Percentiles rank a stretch among this genome's conserved stretches.
Evolutionary conservation across 169 alveolate genomes (phyloP).

Genomic region (Plasmodium gallinaceum): DNA sequence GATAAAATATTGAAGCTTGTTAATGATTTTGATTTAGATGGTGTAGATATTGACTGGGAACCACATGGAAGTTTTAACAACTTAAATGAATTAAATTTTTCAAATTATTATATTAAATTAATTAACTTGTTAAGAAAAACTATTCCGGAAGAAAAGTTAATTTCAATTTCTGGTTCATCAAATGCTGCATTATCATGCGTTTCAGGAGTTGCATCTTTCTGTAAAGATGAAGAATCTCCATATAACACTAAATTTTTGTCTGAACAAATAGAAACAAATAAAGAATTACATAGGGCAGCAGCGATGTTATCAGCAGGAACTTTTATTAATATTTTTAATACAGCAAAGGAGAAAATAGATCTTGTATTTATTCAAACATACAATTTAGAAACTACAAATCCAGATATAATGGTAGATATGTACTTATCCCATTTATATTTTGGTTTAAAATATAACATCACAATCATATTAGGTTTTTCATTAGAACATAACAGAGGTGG

Average conservation of each 20-base stretch:
- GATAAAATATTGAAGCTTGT: constrained; percentile 32
- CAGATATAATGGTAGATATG: constrained; percentile 54
- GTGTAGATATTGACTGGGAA: constrained; percentile 75
- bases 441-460: constrained; percentile 48
- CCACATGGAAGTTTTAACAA: constrained; percentile 69
- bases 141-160: constrained; percentile 32
- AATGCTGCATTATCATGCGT: constrained; percentile 68
- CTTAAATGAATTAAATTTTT: constrained; percentile 36
- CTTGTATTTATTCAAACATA: constrained; percentile 67
- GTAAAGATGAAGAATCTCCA: constrained; percentile 58
- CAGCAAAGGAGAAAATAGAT: constrained; percentile 60
- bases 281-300: constrained; percentile 44
- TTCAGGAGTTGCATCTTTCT: constrained; percentile 34
- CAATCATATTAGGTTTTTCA: constrained; percentile 46
- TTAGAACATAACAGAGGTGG: constrained; percentile 70
- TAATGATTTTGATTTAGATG: constrained; percentile 51
- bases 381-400: constrained; percentile 50
- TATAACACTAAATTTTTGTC: constrained; percentile 41
- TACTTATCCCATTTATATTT: constrained; percentile 58
- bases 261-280: constrained; percentile 34
- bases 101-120: constrained; percentile 49
- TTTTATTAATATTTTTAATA: constrained; percentile 46
- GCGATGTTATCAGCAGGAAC: constrained; percentile 57
- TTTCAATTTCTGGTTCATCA: constrained; percentile 63
- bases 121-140: constrained; percentile 38